These are phyloP conservation scores for Curvularia sp. DNA, from an alignment of 2,329 filamentous ascomycete species.

Conservation along the genomic window DNA sequence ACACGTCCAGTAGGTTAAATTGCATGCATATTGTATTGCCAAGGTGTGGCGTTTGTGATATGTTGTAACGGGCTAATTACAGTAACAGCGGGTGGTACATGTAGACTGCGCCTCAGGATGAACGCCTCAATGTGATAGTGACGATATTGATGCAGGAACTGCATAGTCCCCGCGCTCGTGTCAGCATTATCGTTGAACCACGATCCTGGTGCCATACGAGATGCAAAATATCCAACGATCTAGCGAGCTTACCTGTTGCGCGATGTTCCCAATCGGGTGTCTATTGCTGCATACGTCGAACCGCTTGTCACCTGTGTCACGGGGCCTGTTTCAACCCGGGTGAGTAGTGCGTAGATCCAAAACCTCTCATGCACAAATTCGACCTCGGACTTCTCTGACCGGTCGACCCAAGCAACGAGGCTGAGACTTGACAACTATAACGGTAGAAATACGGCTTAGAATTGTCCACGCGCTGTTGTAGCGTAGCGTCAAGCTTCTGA, in stretches of 20 bases:
- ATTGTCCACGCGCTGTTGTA: neutral
- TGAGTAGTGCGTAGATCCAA: neutral
- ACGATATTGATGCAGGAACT: neutral
- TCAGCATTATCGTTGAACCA: neutral
- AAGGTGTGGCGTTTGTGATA: neutral
- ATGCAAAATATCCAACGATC: neutral
- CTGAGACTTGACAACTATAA: neutral
- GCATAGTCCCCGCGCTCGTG: neutral
- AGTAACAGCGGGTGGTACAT: neutral
- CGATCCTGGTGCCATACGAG: neutral
- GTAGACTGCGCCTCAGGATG: neutral
- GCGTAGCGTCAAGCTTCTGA: neutral
- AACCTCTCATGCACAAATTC: neutral
- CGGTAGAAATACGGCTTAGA: neutral
- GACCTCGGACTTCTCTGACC: neutral
- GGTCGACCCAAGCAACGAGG: neutral
- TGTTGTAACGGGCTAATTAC: neutral
- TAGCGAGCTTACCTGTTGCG: neutral
- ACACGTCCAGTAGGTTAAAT: neutral
- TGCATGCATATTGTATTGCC: neutral
- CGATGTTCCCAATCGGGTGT: neutral
- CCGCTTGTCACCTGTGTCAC: neutral
- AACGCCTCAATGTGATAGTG: slow-evolving; percentile 3
- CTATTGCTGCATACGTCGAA: neutral
- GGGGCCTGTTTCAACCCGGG: neutral